Evolutionary conservation across 768 basidiomycete species (phyloP), one percentile per base, ranked within the genome.

Genomic region (Floccularia luteovirens): DNA sequence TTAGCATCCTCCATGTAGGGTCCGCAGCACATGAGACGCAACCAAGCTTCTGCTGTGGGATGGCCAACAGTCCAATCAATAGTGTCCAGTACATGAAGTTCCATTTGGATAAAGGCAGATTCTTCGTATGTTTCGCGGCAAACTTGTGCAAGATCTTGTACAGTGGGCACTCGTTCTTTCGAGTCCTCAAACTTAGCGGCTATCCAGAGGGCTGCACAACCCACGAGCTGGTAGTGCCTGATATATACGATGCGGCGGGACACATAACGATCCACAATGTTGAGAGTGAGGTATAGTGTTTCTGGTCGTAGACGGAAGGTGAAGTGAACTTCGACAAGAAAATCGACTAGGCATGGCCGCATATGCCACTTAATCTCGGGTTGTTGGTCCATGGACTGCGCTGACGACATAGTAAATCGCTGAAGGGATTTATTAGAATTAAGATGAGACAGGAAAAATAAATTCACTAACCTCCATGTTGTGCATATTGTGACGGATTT

Each of bases 281-380:
- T 98, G 63, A 98, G 79, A 8, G 94, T 88, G 60, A 99, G 88
- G 63, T 98, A 98, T 48, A 99, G 78, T 4, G 96, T 98, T 69
- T 99, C 96, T 8, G 96, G 96, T 31, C 96, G 91, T 38, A 99
- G 80, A 36, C 92, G 87, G 68, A 96, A 94, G 46, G 90, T 91
- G 58, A 94, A 91, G 63, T 99, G 96, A 46, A 98, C 88, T 63
- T 99, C 96, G 57, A 99, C 89, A 57, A 99, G 79, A 64, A 99
- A 99, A 61, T 99, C 96, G 58, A 98, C 90, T 32, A 99, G 81
- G 68, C 89, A 94, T 24, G 90, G 90, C 25, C 96, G 90, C 96
- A 99, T 99, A 63, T 93, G 90, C 96, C 96, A 98, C 53, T 85
- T 75, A 56, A 99, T 91, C 63, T 99, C 96, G 24, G 96, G 94